phyloP scores from a whole-genome alignment of 2,329 filamentous ascomycete species.

The Cladosporium cucumerinum region DNA sequence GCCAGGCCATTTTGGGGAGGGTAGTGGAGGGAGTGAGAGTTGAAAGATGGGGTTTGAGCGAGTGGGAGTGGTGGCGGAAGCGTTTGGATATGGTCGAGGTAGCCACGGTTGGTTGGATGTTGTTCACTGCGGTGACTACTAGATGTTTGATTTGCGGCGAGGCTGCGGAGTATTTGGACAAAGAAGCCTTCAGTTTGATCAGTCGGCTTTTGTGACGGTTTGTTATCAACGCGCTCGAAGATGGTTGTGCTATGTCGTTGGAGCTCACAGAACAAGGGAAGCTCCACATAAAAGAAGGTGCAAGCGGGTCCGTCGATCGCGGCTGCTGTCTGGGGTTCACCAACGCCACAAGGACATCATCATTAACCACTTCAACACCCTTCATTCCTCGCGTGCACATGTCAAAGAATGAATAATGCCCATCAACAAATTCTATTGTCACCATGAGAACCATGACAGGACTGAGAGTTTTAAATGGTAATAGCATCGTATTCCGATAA shows the following conservation, averaged over 20 bases:
- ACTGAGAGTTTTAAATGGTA: not conserved
- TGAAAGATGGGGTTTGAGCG: not conserved
- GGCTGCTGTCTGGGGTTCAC: not conserved
- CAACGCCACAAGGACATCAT: constrained; percentile 5
- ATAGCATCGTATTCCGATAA: constrained; percentile 4
- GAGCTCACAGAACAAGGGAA: not conserved
- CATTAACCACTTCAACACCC: not conserved
- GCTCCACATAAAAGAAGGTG: not conserved
- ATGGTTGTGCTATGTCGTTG: not conserved
- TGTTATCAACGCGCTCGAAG: not conserved
- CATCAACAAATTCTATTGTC: not conserved
- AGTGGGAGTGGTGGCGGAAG: not conserved
- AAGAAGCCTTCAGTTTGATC: not conserved
- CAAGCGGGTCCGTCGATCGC: constrained; percentile 1
- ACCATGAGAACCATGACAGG: not conserved
- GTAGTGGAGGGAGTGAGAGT: not conserved
- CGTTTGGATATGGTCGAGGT: not conserved
- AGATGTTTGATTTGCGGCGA: not conserved
- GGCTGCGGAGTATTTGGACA: not conserved
- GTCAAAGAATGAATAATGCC: not conserved
- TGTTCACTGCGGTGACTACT: not conserved
- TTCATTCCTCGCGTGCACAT: not conserved
- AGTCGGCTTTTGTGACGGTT: not conserved
- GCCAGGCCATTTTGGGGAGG: constrained; percentile 73
- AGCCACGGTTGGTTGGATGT: not conserved